Evolutionary conservation across 1,284 basidiomycete species (phyloP).

Genomic region (Hypsizygus ulmarius): DNA sequence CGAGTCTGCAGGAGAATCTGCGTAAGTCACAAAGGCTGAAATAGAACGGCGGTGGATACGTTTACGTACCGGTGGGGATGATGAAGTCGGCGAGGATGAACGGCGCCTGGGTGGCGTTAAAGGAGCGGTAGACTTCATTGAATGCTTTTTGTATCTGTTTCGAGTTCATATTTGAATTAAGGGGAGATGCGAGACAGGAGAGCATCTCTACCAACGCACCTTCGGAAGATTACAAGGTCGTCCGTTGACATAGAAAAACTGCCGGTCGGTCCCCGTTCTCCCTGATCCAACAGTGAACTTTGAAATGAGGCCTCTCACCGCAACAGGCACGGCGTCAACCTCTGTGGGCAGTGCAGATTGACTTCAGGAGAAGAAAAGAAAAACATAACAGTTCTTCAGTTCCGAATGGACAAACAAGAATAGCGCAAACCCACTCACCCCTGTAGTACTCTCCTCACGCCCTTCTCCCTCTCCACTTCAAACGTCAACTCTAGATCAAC

Average conservation of each 20-base stretch:
- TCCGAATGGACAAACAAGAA: neutral
- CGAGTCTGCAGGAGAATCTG: slow-evolving; percentile 47
- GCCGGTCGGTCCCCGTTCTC: slow-evolving; percentile 77
- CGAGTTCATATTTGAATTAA: neutral
- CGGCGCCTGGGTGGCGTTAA: slow-evolving; percentile 80
- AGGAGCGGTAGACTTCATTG: slow-evolving; percentile 87
- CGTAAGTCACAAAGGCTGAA: neutral
- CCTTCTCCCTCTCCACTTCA: slow-evolving; percentile 53
- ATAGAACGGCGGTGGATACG: slow-evolving; percentile 35
- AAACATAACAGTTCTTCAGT: neutral
- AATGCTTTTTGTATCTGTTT: slow-evolving; percentile 77
- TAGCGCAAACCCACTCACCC: slow-evolving; percentile 13
- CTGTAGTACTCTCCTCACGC: slow-evolving; percentile 27
- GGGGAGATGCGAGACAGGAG: neutral
- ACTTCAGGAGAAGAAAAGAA: neutral
- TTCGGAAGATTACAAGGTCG: slow-evolving; percentile 82
- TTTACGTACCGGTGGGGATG: slow-evolving; percentile 73
- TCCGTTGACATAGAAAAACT: slow-evolving; percentile 94
- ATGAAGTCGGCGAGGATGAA: slow-evolving; percentile 84
- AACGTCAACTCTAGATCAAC: slow-evolving; percentile 74
- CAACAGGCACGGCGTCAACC: slow-evolving; percentile 43
- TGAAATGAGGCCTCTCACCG: slow-evolving; percentile 75
- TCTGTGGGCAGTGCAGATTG: slow-evolving; percentile 4
- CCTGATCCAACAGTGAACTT: slow-evolving; percentile 75
- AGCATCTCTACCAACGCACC: slow-evolving; percentile 38